A percentile compares a stretch with the other conserved stretches of the same genome.
phyloP scores from a whole-genome alignment of 352 stramenopile genomes.

The Chrysophaeum taylorii region DNA sequence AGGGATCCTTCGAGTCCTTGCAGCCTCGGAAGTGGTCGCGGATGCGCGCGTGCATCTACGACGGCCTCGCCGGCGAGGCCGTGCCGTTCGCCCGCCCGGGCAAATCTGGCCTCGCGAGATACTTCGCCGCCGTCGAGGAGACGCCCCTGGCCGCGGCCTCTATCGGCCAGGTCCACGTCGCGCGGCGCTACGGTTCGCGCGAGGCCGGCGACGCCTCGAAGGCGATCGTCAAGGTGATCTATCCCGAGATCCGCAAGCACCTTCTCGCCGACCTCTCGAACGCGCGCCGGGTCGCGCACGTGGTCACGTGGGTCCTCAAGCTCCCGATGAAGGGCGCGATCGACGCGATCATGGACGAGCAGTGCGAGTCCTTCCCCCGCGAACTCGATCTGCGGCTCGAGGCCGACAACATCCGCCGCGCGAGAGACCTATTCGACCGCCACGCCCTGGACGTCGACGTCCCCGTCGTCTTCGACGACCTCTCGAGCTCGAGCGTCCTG shows the following conservation, averaged over 20 bases:
- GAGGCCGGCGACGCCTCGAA: not conserved
- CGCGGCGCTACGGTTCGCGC: not conserved
- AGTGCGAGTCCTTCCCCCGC: not conserved
- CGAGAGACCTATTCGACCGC: not conserved
- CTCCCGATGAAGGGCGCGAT: not conserved
- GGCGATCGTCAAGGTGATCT: not conserved
- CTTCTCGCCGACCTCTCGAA: not conserved
- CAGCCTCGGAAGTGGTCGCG: not conserved
- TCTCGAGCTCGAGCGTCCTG: not conserved
- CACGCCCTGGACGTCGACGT: not conserved
- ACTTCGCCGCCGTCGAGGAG: not conserved
- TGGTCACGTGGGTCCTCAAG: not conserved
- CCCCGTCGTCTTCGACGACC: not conserved
- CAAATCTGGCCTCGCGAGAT: not conserved
- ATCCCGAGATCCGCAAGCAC: not conserved
- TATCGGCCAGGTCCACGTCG: not conserved
- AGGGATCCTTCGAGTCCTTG: not conserved
- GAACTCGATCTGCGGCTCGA: not conserved
- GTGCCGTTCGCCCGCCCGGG: not conserved
- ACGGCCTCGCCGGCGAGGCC: not conserved
- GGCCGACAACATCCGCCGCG: not conserved
- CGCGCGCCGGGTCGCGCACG: not conserved
- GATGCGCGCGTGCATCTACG: not conserved
- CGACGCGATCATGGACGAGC: slow-evolving; percentile 8
- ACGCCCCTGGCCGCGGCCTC: not conserved